Base-by-base conservation (phyloP, 2,329 filamentous ascomycete species). In the Aspergillus sclerotialis region DNA sequence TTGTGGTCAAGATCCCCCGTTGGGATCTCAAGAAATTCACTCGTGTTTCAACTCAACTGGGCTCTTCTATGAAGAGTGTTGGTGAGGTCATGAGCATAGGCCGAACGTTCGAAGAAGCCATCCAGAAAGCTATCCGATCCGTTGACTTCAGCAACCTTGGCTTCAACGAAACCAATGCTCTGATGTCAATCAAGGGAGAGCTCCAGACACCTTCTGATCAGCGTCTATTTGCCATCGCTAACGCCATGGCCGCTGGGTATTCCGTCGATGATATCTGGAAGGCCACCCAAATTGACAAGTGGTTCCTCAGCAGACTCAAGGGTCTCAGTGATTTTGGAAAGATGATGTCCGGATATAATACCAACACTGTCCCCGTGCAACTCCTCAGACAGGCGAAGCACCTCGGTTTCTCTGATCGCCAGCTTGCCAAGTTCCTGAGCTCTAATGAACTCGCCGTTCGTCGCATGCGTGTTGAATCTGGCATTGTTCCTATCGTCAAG, bases 21-120 rank as follows among this genome's bases (percentile, higher is more conserved):
- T 98, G 92, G 92, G 92, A 98, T 67, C 67, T 98, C 56, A 96
- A 96, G 74, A 98, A 98, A 69, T 98, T 98, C 66, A 94, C 86
- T 17, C 81, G 92, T 47, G 92, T 96, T 14, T 96, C 90, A 4
- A 96, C 89, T 1, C 83, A 93, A 56, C 82, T 98, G 15, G 90
- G 89, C 18, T 96, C 92, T 3, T 94, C 90, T 9, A 98, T 98
- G 92, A 98, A 96, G 81, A 94, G 87, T 76, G 89, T 98, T 34
- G 92, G 92, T 56, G 92, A 98, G 62, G 92, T 98, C 47, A 96
- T 98, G 92, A 90, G 84, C 54, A 95, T 98, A 49, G 92, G 92
- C 37, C 75, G 92, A 46, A 94, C 85, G 1, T 98, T 98, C 50
- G 92, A 98, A 64, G 92, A 98, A 66, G 92, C 92, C 7, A 94